Conservation (phyloP, 2,329 filamentous ascomycete species). For the Emmonsiellopsis sp. region DNA sequence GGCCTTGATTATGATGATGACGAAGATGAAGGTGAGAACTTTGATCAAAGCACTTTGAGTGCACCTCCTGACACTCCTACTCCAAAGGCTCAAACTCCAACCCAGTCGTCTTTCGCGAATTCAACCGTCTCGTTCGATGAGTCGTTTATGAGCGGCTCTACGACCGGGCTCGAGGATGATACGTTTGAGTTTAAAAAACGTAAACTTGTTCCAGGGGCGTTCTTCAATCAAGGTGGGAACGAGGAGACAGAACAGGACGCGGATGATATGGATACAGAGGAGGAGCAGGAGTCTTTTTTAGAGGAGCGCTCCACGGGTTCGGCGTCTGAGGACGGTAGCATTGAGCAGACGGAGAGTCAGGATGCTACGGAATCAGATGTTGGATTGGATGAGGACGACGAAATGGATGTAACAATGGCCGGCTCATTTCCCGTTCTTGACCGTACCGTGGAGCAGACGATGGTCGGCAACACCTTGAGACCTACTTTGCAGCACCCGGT, state of each 20-base stretch:
- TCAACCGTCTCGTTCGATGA: constrained; percentile 33
- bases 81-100: constrained; percentile 29
- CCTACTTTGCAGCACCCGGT: constrained; percentile 10
- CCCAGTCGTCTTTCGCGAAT: constrained; percentile 18
- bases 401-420: constrained; percentile 63
- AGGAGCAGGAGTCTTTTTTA: constrained; percentile 72
- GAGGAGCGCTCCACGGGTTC: constrained; percentile 82
- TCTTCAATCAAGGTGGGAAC: constrained; percentile 55
- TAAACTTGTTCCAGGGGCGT: constrained; percentile 65
- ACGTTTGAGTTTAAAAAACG: constrained; percentile 49
- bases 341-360: constrained; percentile 9
- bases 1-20: constrained; percentile 70
- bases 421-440: constrained; percentile 65
- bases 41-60: constrained; percentile 44
- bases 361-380: constrained; percentile 47
- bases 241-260: constrained; percentile 33
- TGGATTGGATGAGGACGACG: constrained; percentile 54
- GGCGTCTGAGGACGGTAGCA: constrained; percentile 42
- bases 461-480: constrained; percentile 31
- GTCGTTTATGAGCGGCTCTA: constrained; percentile 29
- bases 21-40: constrained; percentile 41
- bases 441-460: constrained; percentile 67
- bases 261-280: constrained; percentile 34
- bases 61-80: constrained; percentile 40
- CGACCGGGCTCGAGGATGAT: constrained; percentile 41